phyloP scores from a whole-genome alignment of 352 stramenopile genomes.

The Blastocystis sp. region DNA sequence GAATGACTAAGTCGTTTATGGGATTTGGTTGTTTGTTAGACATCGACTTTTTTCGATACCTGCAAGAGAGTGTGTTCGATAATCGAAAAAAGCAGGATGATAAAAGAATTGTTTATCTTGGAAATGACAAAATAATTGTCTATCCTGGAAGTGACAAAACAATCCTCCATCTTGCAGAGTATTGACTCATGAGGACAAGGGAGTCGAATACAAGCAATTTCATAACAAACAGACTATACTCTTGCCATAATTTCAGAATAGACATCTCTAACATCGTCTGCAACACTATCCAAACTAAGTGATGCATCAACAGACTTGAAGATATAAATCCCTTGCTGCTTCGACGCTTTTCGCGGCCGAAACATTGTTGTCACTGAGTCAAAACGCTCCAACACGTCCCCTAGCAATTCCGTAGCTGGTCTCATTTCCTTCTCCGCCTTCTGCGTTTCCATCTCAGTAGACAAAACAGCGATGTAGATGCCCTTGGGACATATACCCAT shows the following conservation, averaged over 20 bases:
- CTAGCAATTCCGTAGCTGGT: constrained; percentile 86
- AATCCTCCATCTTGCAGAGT: too few relatives aligned
- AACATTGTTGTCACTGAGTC: constrained; percentile 74
- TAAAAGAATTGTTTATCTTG: too few relatives aligned
- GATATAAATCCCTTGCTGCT: constrained; percentile 31
- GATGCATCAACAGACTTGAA: constrained; percentile 9
- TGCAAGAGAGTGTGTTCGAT: too few relatives aligned
- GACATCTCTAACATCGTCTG: constrained; percentile 12
- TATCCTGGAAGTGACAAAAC: too few relatives aligned
- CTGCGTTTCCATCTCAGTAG: constrained; percentile 89
- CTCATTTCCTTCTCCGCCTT: constrained; percentile 88
- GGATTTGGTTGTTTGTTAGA: neutral
- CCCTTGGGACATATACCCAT: constrained; percentile 88
- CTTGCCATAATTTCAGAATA: neutral
- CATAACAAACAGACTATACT: neutral
- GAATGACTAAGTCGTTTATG: constrained; percentile 30
- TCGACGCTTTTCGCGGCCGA: neutral
- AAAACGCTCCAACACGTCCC: constrained; percentile 90
- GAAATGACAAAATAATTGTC: too few relatives aligned
- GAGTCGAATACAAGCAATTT: neutral
- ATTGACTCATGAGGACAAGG: too few relatives aligned
- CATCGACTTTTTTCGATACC: too few relatives aligned
- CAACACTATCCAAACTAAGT: constrained; percentile 30
- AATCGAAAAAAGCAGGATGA: too few relatives aligned
- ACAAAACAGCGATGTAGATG: constrained; percentile 97